A percentile compares a stretch with the other conserved stretches of the same genome.
These are phyloP conservation scores for Obba rivulosa DNA, from an alignment of 768 basidiomycete genomes.

Conservation along the genomic window DNA sequence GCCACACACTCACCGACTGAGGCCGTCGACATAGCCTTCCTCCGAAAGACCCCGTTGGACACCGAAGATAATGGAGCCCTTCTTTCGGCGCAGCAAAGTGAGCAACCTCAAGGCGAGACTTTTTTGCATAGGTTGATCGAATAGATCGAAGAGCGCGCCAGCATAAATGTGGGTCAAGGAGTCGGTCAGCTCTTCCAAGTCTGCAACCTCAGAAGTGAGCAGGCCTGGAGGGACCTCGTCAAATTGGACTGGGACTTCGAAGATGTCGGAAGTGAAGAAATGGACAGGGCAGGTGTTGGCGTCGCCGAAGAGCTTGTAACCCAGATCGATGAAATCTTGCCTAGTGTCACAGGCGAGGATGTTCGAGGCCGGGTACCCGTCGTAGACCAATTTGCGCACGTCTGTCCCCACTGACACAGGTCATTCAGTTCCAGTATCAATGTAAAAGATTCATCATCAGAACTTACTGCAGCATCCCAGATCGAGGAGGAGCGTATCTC, in stretches of 20 bases:
- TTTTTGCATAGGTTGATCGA: slow-evolving; percentile 28
- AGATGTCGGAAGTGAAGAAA: slow-evolving; percentile 28
- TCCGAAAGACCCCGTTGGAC: slow-evolving; percentile 24
- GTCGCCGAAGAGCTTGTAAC: slow-evolving; percentile 25
- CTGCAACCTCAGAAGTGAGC: slow-evolving; percentile 3
- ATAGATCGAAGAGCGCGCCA: slow-evolving; percentile 32
- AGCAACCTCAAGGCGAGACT: slow-evolving; percentile 25
- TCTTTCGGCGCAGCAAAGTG: slow-evolving; percentile 16
- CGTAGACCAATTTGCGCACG: slow-evolving; percentile 26
- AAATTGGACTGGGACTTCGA: slow-evolving; percentile 15
- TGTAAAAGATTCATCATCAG: neutral
- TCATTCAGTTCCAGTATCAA: neutral
- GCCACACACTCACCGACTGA: slow-evolving; percentile 14
- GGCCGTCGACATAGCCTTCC: slow-evolving; percentile 25
- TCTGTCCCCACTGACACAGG: slow-evolving; percentile 26
- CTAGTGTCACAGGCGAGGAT: slow-evolving; percentile 26
- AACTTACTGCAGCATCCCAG: slow-evolving; percentile 30
- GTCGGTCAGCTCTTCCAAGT: slow-evolving; percentile 21
- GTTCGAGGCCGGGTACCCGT: slow-evolving; percentile 25
- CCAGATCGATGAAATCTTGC: slow-evolving; percentile 23
- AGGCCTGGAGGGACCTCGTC: neutral
- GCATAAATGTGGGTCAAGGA: slow-evolving; percentile 25
- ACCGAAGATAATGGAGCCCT: slow-evolving; percentile 27
- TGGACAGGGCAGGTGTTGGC: slow-evolving; percentile 16
- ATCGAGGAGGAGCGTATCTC: slow-evolving; percentile 23